These are phyloP conservation scores for Fragaria nilgerrensis DNA, from an alignment of 306 rosid species.

Conservation along the genomic window DNA sequence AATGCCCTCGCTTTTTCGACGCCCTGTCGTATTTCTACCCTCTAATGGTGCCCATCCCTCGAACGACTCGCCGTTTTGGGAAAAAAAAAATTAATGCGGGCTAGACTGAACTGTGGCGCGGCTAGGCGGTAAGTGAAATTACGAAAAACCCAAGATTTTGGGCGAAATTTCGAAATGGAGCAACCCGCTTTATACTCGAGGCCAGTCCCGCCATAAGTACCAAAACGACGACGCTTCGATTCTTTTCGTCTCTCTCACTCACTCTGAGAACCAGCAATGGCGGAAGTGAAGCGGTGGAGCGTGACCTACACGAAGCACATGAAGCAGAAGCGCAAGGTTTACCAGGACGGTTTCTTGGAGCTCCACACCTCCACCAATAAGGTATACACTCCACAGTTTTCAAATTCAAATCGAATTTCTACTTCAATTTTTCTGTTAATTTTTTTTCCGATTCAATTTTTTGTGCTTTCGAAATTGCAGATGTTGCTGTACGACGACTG, in stretches of 20 bases:
- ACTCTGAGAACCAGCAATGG: conserved; percentile 31
- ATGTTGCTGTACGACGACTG: conserved; percentile 60
- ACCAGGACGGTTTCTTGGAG: conserved; percentile 72
- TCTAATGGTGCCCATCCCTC: background rate
- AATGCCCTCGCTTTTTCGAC: background rate
- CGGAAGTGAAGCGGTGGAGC: conserved; percentile 62
- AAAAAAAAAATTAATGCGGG: no score
- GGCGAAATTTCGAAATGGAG: background rate
- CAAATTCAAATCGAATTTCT: background rate
- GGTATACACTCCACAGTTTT: conserved; percentile 33
- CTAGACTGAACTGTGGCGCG: no score
- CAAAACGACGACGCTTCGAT: background rate
- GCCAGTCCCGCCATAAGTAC: background rate
- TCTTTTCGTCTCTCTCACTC: background rate
- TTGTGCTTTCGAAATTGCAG: conserved; percentile 23
- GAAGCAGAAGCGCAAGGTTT: conserved; percentile 77
- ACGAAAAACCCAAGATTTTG: background rate
- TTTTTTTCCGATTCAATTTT: no score
- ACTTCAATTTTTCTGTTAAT: background rate
- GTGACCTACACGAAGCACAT: conserved; percentile 76
- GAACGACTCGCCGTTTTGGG: no score
- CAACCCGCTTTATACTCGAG: background rate
- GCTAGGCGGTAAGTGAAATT: no score
- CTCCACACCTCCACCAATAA: conserved; percentile 54
- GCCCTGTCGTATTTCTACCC: background rate